These are phyloP conservation scores for Raddia distichophylla DNA, from an alignment of 176 grass and related monocot species.

Conservation along the genomic window DNA sequence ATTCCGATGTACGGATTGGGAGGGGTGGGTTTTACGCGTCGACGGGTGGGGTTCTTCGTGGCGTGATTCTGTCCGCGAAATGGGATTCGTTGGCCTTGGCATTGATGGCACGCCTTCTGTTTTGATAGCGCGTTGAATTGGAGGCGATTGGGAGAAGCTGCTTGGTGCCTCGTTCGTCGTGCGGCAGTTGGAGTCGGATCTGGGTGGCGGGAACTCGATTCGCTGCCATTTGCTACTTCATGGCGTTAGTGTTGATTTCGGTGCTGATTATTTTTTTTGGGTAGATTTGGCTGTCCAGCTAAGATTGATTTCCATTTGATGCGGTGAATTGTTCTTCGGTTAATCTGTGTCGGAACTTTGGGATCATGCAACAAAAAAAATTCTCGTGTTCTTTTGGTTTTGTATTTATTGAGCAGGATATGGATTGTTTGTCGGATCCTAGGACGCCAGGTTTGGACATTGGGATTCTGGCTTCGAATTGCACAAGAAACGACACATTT, in stretches of 20 bases:
- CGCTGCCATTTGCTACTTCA: not conserved
- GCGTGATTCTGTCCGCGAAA: not conserved
- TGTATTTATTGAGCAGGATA: slow-evolving; percentile 21
- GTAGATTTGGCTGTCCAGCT: not conserved
- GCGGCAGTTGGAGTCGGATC: slow-evolving; percentile 16
- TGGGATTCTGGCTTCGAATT: slow-evolving; percentile 17
- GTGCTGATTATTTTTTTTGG: not conserved
- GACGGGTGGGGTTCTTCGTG: not conserved
- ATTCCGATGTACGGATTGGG: slow-evolving; percentile 5
- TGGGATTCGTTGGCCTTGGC: slow-evolving; percentile 39
- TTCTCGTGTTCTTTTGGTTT: not conserved
- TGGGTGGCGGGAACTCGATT: slow-evolving; percentile 3
- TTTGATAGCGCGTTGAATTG: slow-evolving; percentile 13
- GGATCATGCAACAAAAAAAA: not conserved
- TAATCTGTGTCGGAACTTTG: not conserved
- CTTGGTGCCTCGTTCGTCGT: not conserved
- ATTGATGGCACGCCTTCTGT: slow-evolving; percentile 21
- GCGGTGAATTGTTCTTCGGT: not conserved
- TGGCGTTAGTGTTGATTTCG: slow-evolving; percentile 17
- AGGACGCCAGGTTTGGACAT: not conserved
- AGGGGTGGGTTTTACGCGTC: not conserved
- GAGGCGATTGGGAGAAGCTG: not conserved
- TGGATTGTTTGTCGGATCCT: slow-evolving; percentile 32
- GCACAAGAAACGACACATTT: not conserved
- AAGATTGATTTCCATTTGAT: not conserved